Percentiles rank a stretch among this genome's conserved stretches.
Conservation (phyloP, 176 grass and related monocot species). For the Musa beccarii region DNA sequence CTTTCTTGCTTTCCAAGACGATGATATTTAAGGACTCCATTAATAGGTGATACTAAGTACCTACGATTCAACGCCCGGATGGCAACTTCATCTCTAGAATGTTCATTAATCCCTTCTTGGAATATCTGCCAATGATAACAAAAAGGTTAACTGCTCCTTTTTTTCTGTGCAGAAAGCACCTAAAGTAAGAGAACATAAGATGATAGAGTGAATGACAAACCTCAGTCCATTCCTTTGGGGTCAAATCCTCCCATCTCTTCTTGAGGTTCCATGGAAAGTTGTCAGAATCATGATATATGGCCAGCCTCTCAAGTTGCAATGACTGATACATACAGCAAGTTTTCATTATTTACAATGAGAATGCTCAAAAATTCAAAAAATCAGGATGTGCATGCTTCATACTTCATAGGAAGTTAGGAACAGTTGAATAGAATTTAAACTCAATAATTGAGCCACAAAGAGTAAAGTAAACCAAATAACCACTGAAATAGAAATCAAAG, state of each 20-base stretch:
- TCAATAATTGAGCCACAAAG: neutral
- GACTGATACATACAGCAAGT: slow-evolving; percentile 46
- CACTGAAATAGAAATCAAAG: neutral
- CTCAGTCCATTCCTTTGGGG: slow-evolving; percentile 76
- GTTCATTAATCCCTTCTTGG: slow-evolving; percentile 74
- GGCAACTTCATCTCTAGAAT: slow-evolving; percentile 26
- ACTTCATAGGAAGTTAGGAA: neutral
- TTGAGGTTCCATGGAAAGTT: slow-evolving; percentile 61
- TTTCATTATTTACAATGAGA: slow-evolving; percentile 3
- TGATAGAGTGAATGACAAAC: slow-evolving; percentile 31
- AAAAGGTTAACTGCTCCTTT: slow-evolving; percentile 15
- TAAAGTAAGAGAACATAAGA: neutral
- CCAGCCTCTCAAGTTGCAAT: slow-evolving; percentile 74
- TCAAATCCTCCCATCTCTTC: slow-evolving; percentile 92
- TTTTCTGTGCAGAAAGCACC: neutral
- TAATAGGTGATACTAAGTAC: slow-evolving; percentile 95
- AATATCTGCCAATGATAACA: slow-evolving; percentile 52
- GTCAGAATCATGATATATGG: slow-evolving; percentile 90
- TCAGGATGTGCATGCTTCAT: neutral
- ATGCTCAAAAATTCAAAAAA: neutral
- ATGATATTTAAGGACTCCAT: slow-evolving; percentile 95
- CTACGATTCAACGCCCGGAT: slow-evolving; percentile 57
- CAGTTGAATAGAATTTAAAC: neutral
- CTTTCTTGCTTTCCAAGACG: slow-evolving; percentile 87
- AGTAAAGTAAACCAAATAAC: neutral